Evolutionary conservation across 805 yeast species (phyloP).

Genomic region (Novakomyces olei): DNA sequence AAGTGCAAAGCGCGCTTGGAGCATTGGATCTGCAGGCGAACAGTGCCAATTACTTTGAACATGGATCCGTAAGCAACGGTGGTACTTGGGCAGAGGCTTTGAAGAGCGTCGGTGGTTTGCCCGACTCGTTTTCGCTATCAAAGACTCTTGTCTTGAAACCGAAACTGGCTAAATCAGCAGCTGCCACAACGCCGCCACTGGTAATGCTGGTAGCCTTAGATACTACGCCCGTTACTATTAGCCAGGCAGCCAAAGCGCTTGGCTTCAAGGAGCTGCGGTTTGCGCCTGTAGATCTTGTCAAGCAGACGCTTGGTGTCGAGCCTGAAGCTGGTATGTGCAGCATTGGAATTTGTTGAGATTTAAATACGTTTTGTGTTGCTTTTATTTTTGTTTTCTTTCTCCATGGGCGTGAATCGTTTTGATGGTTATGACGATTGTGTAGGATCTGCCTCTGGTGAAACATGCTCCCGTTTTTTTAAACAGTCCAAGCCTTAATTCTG

Average conservation of each 20-base stretch:
- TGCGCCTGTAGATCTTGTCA: constrained; percentile 62
- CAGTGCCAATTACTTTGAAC: too few species aligned
- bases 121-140: neutral
- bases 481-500: constrained; percentile 19
- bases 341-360: too few species aligned
- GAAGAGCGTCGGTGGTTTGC: neutral
- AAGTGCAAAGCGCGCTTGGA: too few species aligned
- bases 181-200: constrained; percentile 40
- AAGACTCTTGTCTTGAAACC: constrained; percentile 78
- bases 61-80: constrained; percentile 51
- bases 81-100: constrained; percentile 17
- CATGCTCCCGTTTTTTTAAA: too few species aligned
- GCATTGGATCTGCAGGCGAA: too few species aligned
- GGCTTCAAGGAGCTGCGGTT: constrained; percentile 66
- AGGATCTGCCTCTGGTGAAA: too few species aligned
- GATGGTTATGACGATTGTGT: too few species aligned
- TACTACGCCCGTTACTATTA: constrained; percentile 46
- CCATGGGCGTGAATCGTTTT: too few species aligned
- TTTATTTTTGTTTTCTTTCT: too few species aligned
- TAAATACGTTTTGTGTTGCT: too few species aligned
- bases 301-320: constrained; percentile 32
- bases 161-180: constrained; percentile 62
- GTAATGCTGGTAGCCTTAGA: constrained; percentile 57
- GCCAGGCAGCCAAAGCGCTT: constrained; percentile 41
- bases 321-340: constrained; percentile 19